Conservation (phyloP, 768 basidiomycete species). For the Tulasnella sp. region DNA sequence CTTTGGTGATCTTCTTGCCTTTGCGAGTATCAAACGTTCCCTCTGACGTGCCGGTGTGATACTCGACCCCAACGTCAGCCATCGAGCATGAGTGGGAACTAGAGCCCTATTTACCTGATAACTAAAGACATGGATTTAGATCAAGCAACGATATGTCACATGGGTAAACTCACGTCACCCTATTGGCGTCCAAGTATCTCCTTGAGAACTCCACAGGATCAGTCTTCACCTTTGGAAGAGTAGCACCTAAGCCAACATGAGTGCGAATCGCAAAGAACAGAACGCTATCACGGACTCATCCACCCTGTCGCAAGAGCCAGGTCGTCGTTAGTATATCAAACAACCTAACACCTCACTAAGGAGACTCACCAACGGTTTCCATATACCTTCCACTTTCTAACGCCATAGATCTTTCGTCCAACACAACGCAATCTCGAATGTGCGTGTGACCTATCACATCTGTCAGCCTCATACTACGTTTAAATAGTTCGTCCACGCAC, state of each 20-base stretch:
- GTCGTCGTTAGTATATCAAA: slow-evolving; percentile 12
- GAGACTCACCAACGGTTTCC: slow-evolving; percentile 66
- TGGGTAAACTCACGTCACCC: slow-evolving; percentile 46
- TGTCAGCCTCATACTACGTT: not conserved
- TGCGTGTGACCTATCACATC: slow-evolving; percentile 48
- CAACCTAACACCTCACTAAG: not conserved
- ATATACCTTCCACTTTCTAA: slow-evolving; percentile 81
- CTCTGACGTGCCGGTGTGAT: slow-evolving; percentile 46
- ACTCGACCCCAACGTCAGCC: slow-evolving; percentile 31
- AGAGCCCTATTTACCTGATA: slow-evolving; percentile 17
- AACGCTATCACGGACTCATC: slow-evolving; percentile 39
- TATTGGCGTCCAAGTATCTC: slow-evolving; percentile 70
- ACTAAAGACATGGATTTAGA: not conserved
- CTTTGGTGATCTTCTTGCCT: slow-evolving; percentile 43
- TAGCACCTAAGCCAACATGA: slow-evolving; percentile 30
- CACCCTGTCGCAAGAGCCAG: slow-evolving; percentile 31
- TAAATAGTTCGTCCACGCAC: slow-evolving; percentile 24
- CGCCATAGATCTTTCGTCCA: slow-evolving; percentile 65
- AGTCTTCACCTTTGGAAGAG: slow-evolving; percentile 31
- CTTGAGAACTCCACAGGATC: slow-evolving; percentile 49
- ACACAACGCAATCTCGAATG: slow-evolving; percentile 64
- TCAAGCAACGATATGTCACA: not conserved
- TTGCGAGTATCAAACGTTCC: slow-evolving; percentile 46
- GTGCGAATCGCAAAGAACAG: not conserved
- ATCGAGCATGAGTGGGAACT: not conserved